phyloP scores from a whole-genome alignment of 2,329 filamentous ascomycete species.

The Balansia obtecta region DNA sequence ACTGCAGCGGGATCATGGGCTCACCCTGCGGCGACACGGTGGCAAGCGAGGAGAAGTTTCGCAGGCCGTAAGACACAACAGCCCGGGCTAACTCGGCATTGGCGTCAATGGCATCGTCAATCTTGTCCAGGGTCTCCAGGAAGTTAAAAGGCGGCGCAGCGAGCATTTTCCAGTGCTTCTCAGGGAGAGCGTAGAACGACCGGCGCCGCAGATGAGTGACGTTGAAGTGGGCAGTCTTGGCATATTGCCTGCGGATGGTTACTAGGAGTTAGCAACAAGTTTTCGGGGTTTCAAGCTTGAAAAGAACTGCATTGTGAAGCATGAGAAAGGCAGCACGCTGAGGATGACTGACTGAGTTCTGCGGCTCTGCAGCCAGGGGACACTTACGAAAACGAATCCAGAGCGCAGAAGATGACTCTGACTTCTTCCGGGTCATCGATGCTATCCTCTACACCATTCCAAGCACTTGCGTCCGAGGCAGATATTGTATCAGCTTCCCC shows the following conservation, averaged over 20 bases:
- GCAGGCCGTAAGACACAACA: slow-evolving; percentile 59
- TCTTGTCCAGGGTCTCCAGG: slow-evolving; percentile 60
- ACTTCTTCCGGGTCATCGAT: slow-evolving; percentile 69
- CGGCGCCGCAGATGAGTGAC: slow-evolving; percentile 82
- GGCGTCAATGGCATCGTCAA: slow-evolving; percentile 78
- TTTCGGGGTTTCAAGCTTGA: too few relatives aligned
- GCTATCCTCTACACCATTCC: slow-evolving; percentile 51
- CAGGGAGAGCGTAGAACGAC: slow-evolving; percentile 83
- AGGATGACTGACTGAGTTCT: neutral
- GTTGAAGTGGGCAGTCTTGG: slow-evolving; percentile 74
- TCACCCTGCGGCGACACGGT: slow-evolving; percentile 24
- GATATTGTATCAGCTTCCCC: neutral
- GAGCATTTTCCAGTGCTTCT: slow-evolving; percentile 72
- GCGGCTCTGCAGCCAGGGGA: neutral
- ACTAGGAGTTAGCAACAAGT: too few relatives aligned
- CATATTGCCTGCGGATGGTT: slow-evolving; percentile 55
- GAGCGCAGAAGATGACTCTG: slow-evolving; percentile 63
- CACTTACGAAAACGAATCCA: slow-evolving; percentile 83
- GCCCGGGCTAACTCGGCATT: slow-evolving; percentile 75
- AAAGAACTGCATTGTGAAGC: too few relatives aligned
- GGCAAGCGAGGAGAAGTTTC: slow-evolving; percentile 48
- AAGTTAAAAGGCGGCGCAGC: slow-evolving; percentile 72
- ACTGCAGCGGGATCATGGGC: slow-evolving; percentile 43
- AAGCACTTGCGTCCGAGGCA: slow-evolving; percentile 26
- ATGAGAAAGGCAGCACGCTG: neutral